These are phyloP conservation scores for Hypericum perforatum DNA, from an alignment of 345 rosid genomes.

Conservation along the genomic window DNA sequence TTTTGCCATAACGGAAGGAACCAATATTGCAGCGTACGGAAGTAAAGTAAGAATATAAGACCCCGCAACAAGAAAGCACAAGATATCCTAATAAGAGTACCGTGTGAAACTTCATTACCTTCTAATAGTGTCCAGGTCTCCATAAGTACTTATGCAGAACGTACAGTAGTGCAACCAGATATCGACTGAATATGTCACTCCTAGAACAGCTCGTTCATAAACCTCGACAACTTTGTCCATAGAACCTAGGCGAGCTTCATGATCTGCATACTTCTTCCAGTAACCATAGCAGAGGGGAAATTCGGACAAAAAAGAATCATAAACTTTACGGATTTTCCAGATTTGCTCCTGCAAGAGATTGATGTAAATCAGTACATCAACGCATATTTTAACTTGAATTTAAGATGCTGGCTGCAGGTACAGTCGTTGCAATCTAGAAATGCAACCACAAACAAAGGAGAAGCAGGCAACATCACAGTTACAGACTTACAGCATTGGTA, in stretches of 20 bases:
- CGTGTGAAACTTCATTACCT: slow-evolving; percentile 46
- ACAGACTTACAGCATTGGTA: no score
- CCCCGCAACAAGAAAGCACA: slow-evolving; percentile 23
- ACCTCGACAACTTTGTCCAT: slow-evolving; percentile 95
- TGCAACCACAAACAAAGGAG: no score
- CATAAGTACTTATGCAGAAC: slow-evolving; percentile 73
- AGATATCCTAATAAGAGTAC: slow-evolving; percentile 24
- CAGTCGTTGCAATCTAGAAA: no score
- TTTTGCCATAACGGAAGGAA: slow-evolving; percentile 54
- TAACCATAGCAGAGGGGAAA: slow-evolving; percentile 96
- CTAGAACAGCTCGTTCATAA: slow-evolving; percentile 85
- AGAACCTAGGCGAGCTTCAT: slow-evolving; percentile 76
- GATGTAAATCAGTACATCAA: no score
- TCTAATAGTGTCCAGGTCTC: slow-evolving; percentile 87
- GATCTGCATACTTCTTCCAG: slow-evolving; percentile 98
- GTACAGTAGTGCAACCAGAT: slow-evolving; percentile 89
- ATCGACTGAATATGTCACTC: slow-evolving; percentile 95
- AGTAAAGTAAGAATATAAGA: slow-evolving; percentile 49
- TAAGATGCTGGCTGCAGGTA: no score
- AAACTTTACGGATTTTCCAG: slow-evolving; percentile 66
- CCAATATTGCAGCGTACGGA: slow-evolving; percentile 63
- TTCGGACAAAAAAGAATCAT: slow-evolving; percentile 86
- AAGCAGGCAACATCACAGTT: no score
- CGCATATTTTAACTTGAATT: no score
- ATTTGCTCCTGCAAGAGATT: slow-evolving; percentile 56